Base-by-base conservation (phyloP, 2,329 filamentous ascomycete species). In the Bisporella sp. region DNA sequence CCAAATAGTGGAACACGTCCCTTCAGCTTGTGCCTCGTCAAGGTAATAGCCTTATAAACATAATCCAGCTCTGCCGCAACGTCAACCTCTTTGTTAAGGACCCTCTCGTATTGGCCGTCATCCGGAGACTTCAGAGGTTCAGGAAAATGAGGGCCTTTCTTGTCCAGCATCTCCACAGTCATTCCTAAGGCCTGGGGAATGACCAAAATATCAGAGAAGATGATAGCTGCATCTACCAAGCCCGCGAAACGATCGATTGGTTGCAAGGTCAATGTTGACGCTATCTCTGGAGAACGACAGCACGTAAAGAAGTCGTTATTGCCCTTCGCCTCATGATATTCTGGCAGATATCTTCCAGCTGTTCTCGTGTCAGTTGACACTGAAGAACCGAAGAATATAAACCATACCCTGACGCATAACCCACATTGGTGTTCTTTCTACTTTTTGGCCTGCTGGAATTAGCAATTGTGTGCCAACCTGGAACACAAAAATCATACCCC, bases 161-260 rank as follows among this genome's bases (percentile, higher is more conserved):
- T 95, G 69, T 96, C 91, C 8, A 97, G 78, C 93, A 99, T 99
- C 69, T 97, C 87, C 31, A 99, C 93, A n/a, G 78, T 77, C 93
- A 99, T 99, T 1, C 93, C 93, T 82, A 99, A 88, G 32, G 93
- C 93, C 72, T 99, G 93, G 0, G 93, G 93, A 56, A 99, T 91
- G 43, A 99, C 93, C 37, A 99, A 81, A 58, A 99, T 99, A 67
- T 99, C 93, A 50, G 89, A 96, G 77, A 99, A 99, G 69, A 99
- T 99, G 64, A 99, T 99, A 53, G 93, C 91, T 31, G 90, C 92
- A 69, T 99, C 93, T 61, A 99, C 82, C 54, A 99, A 84, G 41
- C 90, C 91, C 41, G 79, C 84, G 66, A 84, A 99, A 48, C 93
- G 89, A 62, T 96, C 90, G 63, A 99, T 84, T 48, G 93, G 93